Evolutionary conservation across 805 yeast species (phyloP), one percentile per base, ranked within the genome.

Genomic region (Ogataea thermomethanolica): DNA sequence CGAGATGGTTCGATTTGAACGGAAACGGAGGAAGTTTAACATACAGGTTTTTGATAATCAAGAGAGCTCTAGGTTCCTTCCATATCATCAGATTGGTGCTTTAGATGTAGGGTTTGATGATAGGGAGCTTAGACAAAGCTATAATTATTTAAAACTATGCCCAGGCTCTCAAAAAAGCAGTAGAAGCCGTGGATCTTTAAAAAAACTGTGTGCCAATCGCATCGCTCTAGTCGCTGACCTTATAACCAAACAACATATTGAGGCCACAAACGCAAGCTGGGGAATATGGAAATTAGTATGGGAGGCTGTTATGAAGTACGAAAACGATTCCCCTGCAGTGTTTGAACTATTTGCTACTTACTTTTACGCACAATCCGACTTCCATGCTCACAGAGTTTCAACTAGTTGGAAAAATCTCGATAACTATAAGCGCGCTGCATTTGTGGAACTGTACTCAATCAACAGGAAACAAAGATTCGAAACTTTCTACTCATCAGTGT

Each of bases 261-360:
- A 37, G 40, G 7, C 50, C 20, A 34, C 65, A 50, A 59, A 32
- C 20, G 12, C 29, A 31, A 24, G 33, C 20, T 53, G 58, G 58
- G 25, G 23, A n/a, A 35, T 54, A 6, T 65, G 70, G 70, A 24
- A 33, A 7, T 21, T 12, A 1, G 66, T 66, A 1, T 68, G 73
- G 73, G 10, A 45, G 1, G 46, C 43, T 36, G 55, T 65, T 5
- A 23, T 56, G 46, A 15, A 32, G 13, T 39, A 53, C 44, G 64
- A 59, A 48, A 34, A 36, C 40, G 73, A 67, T 42, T 45, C 59
- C 0, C 64, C 62, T 20, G 24, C 31, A 1, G 22, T 61, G 1
- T 67, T 61, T 44, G 40, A 41, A 7, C 15, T 55, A 8, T 66
- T 67, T 46, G 62, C 58, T 0, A 29, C 54, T 3, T 45, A 30